Evolutionary conservation across 768 basidiomycete species (phyloP).

Genomic region (Collybia mongolica): DNA sequence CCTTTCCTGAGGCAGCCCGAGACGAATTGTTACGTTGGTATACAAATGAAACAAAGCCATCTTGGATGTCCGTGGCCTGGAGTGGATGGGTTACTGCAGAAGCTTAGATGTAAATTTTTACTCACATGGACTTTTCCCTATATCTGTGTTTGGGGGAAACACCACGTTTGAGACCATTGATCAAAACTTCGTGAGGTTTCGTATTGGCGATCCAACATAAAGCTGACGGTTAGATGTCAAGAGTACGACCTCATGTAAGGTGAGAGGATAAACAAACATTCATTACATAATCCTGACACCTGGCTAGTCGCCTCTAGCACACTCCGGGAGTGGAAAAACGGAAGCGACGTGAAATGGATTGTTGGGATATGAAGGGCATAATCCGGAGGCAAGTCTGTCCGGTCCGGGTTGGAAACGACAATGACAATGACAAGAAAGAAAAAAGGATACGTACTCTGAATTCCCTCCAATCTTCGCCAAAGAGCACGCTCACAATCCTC

Average conservation of each 20-base stretch:
- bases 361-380: conserved; percentile 50
- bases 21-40: conserved; percentile 15
- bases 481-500: conserved; percentile 73
- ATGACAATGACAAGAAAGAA: background rate
- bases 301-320: conserved; percentile 22
- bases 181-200: conserved; percentile 57
- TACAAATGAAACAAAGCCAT: conserved; percentile 53
- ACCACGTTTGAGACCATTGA: conserved; percentile 80
- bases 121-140: conserved; percentile 60
- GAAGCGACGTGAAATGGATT: conserved; percentile 56
- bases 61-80: conserved; percentile 54
- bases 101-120: background rate
- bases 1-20: conserved; percentile 14
- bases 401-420: background rate
- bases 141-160: conserved; percentile 70
- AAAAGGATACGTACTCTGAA: conserved; percentile 42
- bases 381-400: conserved; percentile 41
- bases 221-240: conserved; percentile 38
- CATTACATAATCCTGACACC: conserved; percentile 57
- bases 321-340: conserved; percentile 59
- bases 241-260: background rate
- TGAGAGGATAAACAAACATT: conserved; percentile 44
- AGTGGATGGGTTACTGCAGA: background rate
- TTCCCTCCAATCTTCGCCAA: conserved; percentile 46
- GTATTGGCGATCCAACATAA: conserved; percentile 68